A percentile compares a stretch with the other conserved stretches of the same genome.
Conservation (phyloP, 345 rosid genomes). For the Lepidium africanum region DNA sequence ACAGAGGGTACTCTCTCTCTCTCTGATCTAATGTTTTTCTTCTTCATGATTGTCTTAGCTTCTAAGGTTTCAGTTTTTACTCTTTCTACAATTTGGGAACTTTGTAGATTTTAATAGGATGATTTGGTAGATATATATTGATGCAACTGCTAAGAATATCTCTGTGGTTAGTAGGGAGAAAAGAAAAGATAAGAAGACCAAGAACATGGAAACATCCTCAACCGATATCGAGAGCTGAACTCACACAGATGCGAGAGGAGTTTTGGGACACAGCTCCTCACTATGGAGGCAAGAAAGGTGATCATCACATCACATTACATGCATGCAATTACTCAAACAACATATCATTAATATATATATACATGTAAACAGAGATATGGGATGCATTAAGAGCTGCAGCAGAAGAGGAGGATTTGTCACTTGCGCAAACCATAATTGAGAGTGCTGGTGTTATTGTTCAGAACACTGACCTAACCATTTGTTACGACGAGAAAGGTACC, state of each 20-base stretch:
- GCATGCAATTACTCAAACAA: not conserved
- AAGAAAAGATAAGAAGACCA: constrained; percentile 69
- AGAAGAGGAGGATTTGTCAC: constrained; percentile 46
- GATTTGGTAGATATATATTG: not conserved
- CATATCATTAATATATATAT: not conserved
- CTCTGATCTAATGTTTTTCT: not conserved
- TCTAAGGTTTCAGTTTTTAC: not conserved
- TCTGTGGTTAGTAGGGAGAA: constrained; percentile 33
- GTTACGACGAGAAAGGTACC: constrained; percentile 84
- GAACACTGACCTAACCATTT: constrained; percentile 60
- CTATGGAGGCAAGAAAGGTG: constrained; percentile 62
- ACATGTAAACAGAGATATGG: constrained; percentile 60
- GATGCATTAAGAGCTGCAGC: constrained; percentile 91
- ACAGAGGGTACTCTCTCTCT: constrained; percentile 14
- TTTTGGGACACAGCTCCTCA: constrained; percentile 99
- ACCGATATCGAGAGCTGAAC: constrained; percentile 72
- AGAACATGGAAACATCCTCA: constrained; percentile 85
- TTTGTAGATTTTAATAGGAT: not conserved
- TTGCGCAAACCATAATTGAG: constrained; percentile 71
- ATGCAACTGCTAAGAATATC: not conserved
- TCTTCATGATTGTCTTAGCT: not conserved
- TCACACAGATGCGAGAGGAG: constrained; percentile 76
- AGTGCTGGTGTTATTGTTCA: constrained; percentile 78
- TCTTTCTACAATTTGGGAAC: not conserved
- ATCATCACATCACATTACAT: not conserved